phyloP scores from a whole-genome alignment of 306 rosid species.

The Cucumis cinereus region DNA sequence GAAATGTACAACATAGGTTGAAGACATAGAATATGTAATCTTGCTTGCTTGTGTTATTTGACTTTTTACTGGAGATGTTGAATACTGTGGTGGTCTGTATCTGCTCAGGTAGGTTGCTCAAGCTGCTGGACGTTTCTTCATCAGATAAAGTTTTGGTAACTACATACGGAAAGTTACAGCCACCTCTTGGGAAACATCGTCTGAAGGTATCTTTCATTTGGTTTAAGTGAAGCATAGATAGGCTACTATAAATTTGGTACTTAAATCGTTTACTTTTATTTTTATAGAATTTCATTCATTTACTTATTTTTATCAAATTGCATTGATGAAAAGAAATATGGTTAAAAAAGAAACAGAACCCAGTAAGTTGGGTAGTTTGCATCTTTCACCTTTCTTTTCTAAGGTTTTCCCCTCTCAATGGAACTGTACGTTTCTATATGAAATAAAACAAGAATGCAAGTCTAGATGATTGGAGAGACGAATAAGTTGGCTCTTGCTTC shows the following conservation, averaged over 20 bases:
- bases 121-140: constrained; percentile 74
- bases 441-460: not conserved
- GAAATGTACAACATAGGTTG: not conserved
- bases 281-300: not conserved
- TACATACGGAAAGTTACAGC: constrained; percentile 89
- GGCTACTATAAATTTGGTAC: not conserved
- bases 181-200: constrained; percentile 96
- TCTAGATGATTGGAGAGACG: not conserved
- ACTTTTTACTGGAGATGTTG: not conserved
- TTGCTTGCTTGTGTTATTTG: constrained; percentile 2
- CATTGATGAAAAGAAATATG: not conserved
- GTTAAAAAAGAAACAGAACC: not conserved
- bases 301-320: not conserved
- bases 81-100: not conserved
- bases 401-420: not conserved
- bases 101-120: constrained; percentile 69
- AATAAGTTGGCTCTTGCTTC: not conserved
- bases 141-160: constrained; percentile 53
- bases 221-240: not conserved
- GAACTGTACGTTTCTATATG: not conserved
- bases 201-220: constrained; percentile 50
- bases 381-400: not conserved
- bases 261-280: not conserved
- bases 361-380: not conserved
- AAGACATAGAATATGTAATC: not conserved